These are phyloP conservation scores for Gossypium stocksii DNA, from an alignment of 345 rosid species.

Conservation along the genomic window DNA sequence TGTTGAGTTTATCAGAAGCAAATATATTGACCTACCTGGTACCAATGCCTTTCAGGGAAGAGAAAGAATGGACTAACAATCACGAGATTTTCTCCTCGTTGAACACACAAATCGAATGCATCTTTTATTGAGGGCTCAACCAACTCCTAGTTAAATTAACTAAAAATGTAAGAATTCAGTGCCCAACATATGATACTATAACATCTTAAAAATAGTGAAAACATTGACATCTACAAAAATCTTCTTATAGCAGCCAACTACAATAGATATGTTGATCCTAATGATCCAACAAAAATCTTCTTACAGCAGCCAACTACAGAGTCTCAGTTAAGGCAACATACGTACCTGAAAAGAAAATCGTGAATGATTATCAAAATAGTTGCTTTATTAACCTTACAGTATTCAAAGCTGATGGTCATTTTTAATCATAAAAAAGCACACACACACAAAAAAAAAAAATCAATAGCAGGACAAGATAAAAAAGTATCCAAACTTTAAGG, in stretches of 20 bases:
- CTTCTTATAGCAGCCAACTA: too few species aligned
- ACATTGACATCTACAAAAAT: not conserved
- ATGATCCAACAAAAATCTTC: conserved; percentile 84
- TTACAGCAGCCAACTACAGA: conserved; percentile 81
- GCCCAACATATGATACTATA: not conserved
- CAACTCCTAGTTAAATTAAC: conserved; percentile 50
- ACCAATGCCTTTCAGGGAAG: conserved; percentile 93
- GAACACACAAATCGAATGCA: conserved; percentile 69
- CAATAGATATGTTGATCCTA: conserved; percentile 98
- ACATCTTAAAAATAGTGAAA: not conserved
- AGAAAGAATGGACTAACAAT: conserved; percentile 89
- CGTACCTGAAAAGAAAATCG: too few species aligned
- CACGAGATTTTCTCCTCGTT: conserved; percentile 69
- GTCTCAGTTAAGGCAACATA: conserved; percentile 78
- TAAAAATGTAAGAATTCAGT: conserved; percentile 9
- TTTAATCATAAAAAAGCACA: conserved; percentile 3
- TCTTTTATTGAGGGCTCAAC: conserved; percentile 82
- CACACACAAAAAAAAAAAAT: not conserved
- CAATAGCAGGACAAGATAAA: not conserved
- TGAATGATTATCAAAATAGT: not conserved
- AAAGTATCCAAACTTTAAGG: conserved; percentile 9
- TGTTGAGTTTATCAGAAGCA: conserved; percentile 12
- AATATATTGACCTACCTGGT: conserved; percentile 47
- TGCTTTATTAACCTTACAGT: not conserved
- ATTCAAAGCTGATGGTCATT: conserved; percentile 3